phyloP scores from a whole-genome alignment of 768 basidiomycete genomes.

The Flagelloscypha sp. region DNA sequence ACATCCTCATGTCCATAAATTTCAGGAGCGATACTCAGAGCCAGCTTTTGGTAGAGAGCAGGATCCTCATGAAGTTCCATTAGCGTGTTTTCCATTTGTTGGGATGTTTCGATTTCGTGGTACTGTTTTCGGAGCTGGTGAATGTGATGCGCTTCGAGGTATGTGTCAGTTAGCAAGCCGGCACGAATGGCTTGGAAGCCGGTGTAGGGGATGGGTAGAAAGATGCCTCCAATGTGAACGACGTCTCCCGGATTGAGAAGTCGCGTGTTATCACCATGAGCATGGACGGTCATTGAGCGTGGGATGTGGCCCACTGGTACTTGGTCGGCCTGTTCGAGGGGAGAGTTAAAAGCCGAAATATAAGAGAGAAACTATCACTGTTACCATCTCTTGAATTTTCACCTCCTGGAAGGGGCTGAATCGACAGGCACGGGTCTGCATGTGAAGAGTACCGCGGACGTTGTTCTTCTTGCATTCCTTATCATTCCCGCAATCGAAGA shows the following conservation, averaged over 20 bases:
- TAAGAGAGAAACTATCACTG: conserved; percentile 10
- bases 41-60: conserved; percentile 78
- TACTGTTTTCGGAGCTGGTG: conserved; percentile 98
- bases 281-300: conserved; percentile 94
- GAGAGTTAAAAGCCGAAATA: conserved; percentile 8
- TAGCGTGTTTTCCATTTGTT: conserved; percentile 68
- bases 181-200: conserved; percentile 96
- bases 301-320: conserved; percentile 99
- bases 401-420: conserved; percentile 98
- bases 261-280: conserved; percentile 84
- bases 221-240: conserved; percentile 91
- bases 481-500: conserved; percentile 81
- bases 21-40: conserved; percentile 94
- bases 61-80: conserved; percentile 63
- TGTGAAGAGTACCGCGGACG: conserved; percentile 84
- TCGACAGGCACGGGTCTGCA: conserved; percentile 96
- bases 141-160: conserved; percentile 85
- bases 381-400: conserved; percentile 97
- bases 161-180: conserved; percentile 94
- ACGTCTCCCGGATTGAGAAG: conserved; percentile 93
- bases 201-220: conserved; percentile 95
- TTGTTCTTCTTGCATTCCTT: conserved; percentile 81
- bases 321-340: conserved; percentile 76
- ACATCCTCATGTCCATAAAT: conserved; percentile 97
- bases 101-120: conserved; percentile 86